Conservation (phyloP, 495 filamentous ascomycete species). For the Astrothelium macrocarpum region DNA sequence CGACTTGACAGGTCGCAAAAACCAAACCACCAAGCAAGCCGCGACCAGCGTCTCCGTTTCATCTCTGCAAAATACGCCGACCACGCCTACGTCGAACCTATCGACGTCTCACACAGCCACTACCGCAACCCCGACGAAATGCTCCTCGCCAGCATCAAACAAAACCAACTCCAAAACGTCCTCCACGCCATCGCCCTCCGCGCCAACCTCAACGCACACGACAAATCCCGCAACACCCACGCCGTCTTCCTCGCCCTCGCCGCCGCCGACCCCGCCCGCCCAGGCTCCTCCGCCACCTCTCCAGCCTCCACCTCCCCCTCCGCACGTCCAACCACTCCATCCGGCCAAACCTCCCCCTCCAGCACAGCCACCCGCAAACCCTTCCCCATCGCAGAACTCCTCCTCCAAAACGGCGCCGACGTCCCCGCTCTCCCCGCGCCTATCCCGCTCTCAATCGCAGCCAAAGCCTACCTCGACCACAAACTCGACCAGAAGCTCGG, state of each 20-base stretch:
- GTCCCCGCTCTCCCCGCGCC: slow-evolving; percentile 63
- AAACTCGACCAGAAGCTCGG: slow-evolving; percentile 45
- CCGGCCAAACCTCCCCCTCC: slow-evolving; percentile 34
- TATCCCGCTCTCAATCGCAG: slow-evolving; percentile 65
- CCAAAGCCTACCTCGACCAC: slow-evolving; percentile 73
- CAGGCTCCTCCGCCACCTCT: slow-evolving; percentile 35
- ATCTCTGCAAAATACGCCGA: slow-evolving; percentile 95
- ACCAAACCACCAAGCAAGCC: slow-evolving; percentile 62
- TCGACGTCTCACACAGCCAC: slow-evolving; percentile 64
- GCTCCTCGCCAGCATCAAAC: slow-evolving; percentile 86
- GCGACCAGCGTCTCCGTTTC: slow-evolving; percentile 83
- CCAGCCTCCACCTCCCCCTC: slow-evolving; percentile 24
- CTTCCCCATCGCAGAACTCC: slow-evolving; percentile 84
- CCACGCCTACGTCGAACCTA: slow-evolving; percentile 64
- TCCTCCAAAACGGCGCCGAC: slow-evolving; percentile 89
- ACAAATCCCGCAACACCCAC: slow-evolving; percentile 81
- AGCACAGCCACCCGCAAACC: slow-evolving; percentile 25
- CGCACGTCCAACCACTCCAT: slow-evolving; percentile 17
- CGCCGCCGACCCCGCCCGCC: slow-evolving; percentile 82
- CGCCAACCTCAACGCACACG: slow-evolving; percentile 77
- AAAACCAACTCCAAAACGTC: slow-evolving; percentile 83
- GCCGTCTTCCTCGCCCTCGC: slow-evolving; percentile 83
- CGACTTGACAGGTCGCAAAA: slow-evolving; percentile 63
- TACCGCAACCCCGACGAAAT: slow-evolving; percentile 79
- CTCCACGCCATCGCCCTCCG: slow-evolving; percentile 82